These are phyloP conservation scores for Boletus tylopilopsis DNA, from an alignment of 768 basidiomycete genomes.

Conservation along the genomic window DNA sequence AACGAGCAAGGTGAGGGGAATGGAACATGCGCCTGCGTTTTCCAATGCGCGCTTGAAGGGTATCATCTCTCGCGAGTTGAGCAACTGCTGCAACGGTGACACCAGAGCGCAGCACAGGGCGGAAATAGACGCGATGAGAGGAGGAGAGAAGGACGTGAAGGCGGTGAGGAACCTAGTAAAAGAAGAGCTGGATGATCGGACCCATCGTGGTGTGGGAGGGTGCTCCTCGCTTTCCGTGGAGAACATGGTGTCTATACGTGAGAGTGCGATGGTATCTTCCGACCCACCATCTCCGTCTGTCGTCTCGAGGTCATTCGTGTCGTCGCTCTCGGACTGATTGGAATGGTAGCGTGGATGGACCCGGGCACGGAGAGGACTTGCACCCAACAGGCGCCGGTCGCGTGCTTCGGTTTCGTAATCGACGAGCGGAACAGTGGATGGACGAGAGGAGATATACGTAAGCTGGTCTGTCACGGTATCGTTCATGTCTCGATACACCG, in stretches of 20 bases:
- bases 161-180: not conserved
- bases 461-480: not conserved
- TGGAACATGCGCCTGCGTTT: slow-evolving; percentile 69
- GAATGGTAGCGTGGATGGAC: not conserved
- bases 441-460: not conserved
- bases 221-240: slow-evolving; percentile 15
- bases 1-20: slow-evolving; percentile 87
- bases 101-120: slow-evolving; percentile 77
- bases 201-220: slow-evolving; percentile 7
- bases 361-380: not conserved
- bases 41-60: slow-evolving; percentile 67
- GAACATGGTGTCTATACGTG: slow-evolving; percentile 10
- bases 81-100: slow-evolving; percentile 65
- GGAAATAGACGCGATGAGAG: slow-evolving; percentile 74
- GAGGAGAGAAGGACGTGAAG: slow-evolving; percentile 77
- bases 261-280: slow-evolving; percentile 16
- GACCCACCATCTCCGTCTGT: slow-evolving; percentile 17
- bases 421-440: slow-evolving; percentile 1
- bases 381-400: not conserved
- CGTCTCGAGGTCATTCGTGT: slow-evolving; percentile 9
- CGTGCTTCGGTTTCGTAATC: slow-evolving; percentile 5
- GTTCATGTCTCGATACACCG: slow-evolving; percentile 11
- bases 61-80: slow-evolving; percentile 55
- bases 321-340: slow-evolving; percentile 26
- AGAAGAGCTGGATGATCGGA: not conserved